Evolutionary conservation across 1,284 basidiomycete genomes (phyloP), one percentile per base, ranked within the genome.

Genomic region (Tilletia walkeri): DNA sequence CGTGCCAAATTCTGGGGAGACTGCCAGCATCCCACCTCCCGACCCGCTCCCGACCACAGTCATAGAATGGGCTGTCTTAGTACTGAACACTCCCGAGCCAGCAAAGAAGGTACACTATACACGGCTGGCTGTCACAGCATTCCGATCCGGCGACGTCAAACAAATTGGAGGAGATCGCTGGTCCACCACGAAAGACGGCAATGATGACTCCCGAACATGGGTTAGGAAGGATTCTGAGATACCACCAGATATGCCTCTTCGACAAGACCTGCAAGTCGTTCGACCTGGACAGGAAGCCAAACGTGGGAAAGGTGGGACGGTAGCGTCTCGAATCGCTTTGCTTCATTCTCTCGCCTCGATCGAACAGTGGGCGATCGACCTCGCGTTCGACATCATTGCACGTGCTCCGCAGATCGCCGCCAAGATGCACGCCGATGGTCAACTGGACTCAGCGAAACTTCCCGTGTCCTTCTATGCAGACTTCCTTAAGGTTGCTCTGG

Each of bases 271-370:
- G 66, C 89, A 89, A 70, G 88, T 87, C 0, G 89, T 92, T 1
- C 87, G 88, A 70, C 89, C 91, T 0, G 87, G 86, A 0, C 89
- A 89, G 75, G 86, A 90, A 53, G 88, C 86, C 53, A 89, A 86
- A 69, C 83, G 90, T 66, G 87, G 87, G 0, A 86, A 86, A 59
- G 87, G 86, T 6, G 87, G 87, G 0, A 85, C 84, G 2, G 84
- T 86, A 59, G 90, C 89, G 82, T 91, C 89, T 76, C 86, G 90
- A 24, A 90, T 91, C 2, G 88, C 89, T 4, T 88, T 93, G 88
- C 85, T 94, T 24, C 87, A 93, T 85, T 91, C 92, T 1, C 85
- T 94, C 4, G 92, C 93, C 0, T 93, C 93, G 81, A 93, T 95
- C 67, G 93, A 94, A 78, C 92, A 93, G 80, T 95, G 92, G 90